These are phyloP conservation scores for Cordyceps militaris DNA, from an alignment of 2,329 filamentous ascomycete genomes.

Conservation along the genomic window DNA sequence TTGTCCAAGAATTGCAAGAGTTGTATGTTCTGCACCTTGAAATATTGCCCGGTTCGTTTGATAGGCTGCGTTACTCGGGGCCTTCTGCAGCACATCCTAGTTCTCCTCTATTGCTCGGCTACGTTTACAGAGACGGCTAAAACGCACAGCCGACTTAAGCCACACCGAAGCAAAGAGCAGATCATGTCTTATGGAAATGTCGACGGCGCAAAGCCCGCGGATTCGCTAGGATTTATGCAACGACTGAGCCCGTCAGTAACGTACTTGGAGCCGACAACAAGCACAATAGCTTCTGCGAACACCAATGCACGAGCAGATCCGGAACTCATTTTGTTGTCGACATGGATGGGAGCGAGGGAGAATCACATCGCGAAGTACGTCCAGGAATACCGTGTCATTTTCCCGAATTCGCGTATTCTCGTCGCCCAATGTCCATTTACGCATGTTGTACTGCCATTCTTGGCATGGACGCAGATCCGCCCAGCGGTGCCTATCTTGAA, in stretches of 20 bases:
- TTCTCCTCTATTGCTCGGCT: neutral
- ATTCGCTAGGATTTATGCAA: conserved; percentile 7
- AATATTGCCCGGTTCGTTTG: neutral
- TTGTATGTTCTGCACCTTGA: neutral
- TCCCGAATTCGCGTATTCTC: conserved; percentile 39
- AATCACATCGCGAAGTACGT: conserved; percentile 47
- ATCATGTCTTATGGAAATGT: neutral
- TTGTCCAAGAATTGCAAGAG: too few relatives aligned
- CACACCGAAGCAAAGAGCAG: neutral
- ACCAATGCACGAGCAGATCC: conserved; percentile 25
- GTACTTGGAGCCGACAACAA: conserved; percentile 24
- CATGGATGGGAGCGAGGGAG: conserved; percentile 46
- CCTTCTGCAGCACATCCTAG: too few relatives aligned
- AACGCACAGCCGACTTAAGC: neutral
- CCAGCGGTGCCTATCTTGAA: conserved; percentile 35
- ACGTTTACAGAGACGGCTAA: neutral
- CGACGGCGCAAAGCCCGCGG: neutral
- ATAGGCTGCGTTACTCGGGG: neutral
- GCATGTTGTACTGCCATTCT: conserved; percentile 28
- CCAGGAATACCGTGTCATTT: conserved; percentile 35
- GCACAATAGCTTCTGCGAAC: neutral
- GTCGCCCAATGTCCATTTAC: conserved; percentile 36
- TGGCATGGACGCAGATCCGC: conserved; percentile 27
- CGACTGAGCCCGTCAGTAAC: conserved; percentile 31
- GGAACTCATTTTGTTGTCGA: conserved; percentile 39